Percentiles rank a stretch among this genome's conserved stretches.
These are phyloP conservation scores for Mesembryanthemum crystallinum DNA, from an alignment of 148 eudicot species.

Conservation along the genomic window DNA sequence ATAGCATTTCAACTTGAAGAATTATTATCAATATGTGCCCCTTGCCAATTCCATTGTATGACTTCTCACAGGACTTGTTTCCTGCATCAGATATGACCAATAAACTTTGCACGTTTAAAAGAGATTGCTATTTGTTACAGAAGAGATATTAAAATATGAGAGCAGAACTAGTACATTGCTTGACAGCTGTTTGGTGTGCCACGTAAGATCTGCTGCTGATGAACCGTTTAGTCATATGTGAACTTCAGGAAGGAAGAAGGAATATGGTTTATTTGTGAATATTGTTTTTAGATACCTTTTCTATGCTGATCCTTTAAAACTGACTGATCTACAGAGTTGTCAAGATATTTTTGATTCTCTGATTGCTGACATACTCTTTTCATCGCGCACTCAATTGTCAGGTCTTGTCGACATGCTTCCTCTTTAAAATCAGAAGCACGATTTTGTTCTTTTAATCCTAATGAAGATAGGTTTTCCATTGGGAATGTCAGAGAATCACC, in stretches of 20 bases:
- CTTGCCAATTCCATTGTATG: background rate
- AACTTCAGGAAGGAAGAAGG: background rate
- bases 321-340: background rate
- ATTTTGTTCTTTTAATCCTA: slow-evolving; percentile 5
- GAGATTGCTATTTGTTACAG: background rate
- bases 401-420: slow-evolving; percentile 26
- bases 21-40: too few species aligned
- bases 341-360: background rate
- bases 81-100: background rate
- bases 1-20: background rate
- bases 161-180: too few species aligned
- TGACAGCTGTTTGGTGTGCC: background rate
- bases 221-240: background rate
- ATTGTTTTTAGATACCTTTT: background rate
- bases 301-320: background rate
- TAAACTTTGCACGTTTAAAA: background rate
- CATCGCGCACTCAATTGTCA: slow-evolving; percentile 22
- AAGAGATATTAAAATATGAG: too few species aligned
- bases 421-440: background rate
- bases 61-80: background rate
- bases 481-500: slow-evolving; percentile 5
- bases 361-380: background rate
- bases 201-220: background rate
- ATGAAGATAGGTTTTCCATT: slow-evolving; percentile 6
- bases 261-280: background rate